phyloP scores from a whole-genome alignment of 371 early-diverging fungal genomes.

The Mortierella sp. region DNA sequence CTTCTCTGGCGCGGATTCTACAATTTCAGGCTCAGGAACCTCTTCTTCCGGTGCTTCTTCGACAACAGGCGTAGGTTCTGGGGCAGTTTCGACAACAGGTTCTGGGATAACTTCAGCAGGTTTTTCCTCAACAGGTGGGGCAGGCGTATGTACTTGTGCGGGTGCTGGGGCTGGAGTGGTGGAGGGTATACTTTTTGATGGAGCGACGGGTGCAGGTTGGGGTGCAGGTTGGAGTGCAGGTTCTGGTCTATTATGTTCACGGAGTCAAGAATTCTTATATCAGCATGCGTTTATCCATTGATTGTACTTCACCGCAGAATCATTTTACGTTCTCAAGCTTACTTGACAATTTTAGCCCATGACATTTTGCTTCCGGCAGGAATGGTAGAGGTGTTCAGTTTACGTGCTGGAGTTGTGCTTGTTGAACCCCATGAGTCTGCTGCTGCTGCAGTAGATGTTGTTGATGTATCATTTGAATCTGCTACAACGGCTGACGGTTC shows the following conservation, averaged over 20 bases:
- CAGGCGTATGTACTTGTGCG: constrained; percentile 35
- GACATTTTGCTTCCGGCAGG: constrained; percentile 67
- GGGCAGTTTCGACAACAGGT: constrained; percentile 23
- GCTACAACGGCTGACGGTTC: constrained; percentile 19
- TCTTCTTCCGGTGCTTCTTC: constrained; percentile 32
- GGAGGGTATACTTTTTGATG: constrained; percentile 57
- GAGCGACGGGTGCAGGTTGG: constrained; percentile 48
- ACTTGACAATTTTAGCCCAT: constrained; percentile 88
- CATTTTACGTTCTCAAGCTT: constrained; percentile 32
- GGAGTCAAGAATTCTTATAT: not conserved
- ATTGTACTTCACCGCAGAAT: not conserved
- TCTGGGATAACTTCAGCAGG: constrained; percentile 38
- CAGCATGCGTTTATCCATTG: not conserved
- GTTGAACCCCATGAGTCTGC: constrained; percentile 15
- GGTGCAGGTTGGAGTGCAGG: constrained; percentile 62
- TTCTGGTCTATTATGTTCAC: constrained; percentile 55
- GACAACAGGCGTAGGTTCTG: constrained; percentile 21
- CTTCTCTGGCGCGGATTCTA: constrained; percentile 22
- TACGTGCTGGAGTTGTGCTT: constrained; percentile 28
- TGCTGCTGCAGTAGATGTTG: not conserved
- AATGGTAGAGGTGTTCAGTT: constrained; percentile 53
- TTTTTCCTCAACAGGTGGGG: constrained; percentile 26
- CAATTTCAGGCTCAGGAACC: constrained; percentile 20
- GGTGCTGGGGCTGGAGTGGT: constrained; percentile 29
- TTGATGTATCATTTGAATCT: constrained; percentile 10